Conservation (phyloP, 345 rosid genomes). For the Atalantia buxifolia region DNA sequence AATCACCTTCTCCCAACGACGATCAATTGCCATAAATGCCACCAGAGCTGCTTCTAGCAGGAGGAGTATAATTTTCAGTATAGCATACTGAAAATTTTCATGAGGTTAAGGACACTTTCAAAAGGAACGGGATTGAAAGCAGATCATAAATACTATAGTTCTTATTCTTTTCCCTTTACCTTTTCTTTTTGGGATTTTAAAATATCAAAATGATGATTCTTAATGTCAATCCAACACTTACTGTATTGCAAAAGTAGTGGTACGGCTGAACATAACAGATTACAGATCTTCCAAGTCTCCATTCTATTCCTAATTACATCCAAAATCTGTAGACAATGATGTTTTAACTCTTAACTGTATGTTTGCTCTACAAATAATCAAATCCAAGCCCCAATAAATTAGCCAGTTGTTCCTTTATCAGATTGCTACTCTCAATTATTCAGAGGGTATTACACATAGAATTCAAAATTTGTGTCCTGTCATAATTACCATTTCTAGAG, state of each 20-base stretch:
- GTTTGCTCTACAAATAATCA: background rate
- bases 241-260: background rate
- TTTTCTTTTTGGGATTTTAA: background rate
- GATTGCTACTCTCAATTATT: background rate
- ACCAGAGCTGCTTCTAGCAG: conserved; percentile 75
- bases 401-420: background rate
- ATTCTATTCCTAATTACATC: background rate
- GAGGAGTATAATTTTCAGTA: conserved; percentile 57
- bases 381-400: background rate
- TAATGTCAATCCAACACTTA: background rate
- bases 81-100: conserved; percentile 47
- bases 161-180: background rate
- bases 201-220: background rate
- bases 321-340: background rate
- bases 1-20: conserved; percentile 71
- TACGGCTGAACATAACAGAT: background rate
- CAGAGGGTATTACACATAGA: background rate
- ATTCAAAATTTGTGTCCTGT: background rate
- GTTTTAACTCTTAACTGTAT: background rate
- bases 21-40: conserved; percentile 78
- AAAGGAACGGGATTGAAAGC: background rate
- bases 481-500: background rate
- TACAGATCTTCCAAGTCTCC: background rate
- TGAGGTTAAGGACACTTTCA: conserved; percentile 31
- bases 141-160: background rate